Evolutionary conservation across 2,329 filamentous ascomycete species (phyloP).

Genomic region (Cladobotryum protrusum): DNA sequence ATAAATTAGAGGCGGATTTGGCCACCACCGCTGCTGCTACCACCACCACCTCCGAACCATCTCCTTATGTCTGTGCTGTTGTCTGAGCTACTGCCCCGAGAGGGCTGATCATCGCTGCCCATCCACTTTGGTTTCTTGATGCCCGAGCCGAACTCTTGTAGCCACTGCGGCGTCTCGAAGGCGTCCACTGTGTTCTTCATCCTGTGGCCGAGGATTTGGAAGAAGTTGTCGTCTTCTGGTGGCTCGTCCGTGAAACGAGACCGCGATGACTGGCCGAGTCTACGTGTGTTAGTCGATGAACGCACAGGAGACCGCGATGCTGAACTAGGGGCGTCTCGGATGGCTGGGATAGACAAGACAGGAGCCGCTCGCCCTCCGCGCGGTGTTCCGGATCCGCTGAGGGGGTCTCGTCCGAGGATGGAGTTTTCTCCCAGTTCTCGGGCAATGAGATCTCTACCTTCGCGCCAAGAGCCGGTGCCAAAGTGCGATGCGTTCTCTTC

Average conservation of each 20-base stretch:
- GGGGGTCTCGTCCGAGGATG: slow-evolving; percentile 42
- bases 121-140: slow-evolving; percentile 81
- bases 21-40: slow-evolving; percentile 12
- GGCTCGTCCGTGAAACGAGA: slow-evolving; percentile 40
- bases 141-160: slow-evolving; percentile 61
- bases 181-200: slow-evolving; percentile 90
- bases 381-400: slow-evolving; percentile 22
- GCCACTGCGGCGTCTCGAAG: slow-evolving; percentile 74
- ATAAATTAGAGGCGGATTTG: slow-evolving; percentile 15
- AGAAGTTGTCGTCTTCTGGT: slow-evolving; percentile 74
- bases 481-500: slow-evolving; percentile 58
- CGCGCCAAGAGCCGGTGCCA: slow-evolving; percentile 80
- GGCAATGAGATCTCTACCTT: slow-evolving; percentile 85
- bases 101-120: slow-evolving; percentile 46
- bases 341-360: slow-evolving; percentile 42
- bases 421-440: slow-evolving; percentile 67
- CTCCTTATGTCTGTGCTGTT: slow-evolving; percentile 42
- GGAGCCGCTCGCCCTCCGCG: slow-evolving; percentile 20
- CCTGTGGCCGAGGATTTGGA: slow-evolving; percentile 74
- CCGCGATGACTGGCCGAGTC: slow-evolving; percentile 21
- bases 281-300: slow-evolving; percentile 19
- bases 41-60: slow-evolving; percentile 51
- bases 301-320: slow-evolving; percentile 39
- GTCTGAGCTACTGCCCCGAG: slow-evolving; percentile 15
- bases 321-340: slow-evolving; percentile 28